Base-by-base conservation (phyloP, 108 stramenopile genomes). In the Cyclostephanos invisitatus region DNA sequence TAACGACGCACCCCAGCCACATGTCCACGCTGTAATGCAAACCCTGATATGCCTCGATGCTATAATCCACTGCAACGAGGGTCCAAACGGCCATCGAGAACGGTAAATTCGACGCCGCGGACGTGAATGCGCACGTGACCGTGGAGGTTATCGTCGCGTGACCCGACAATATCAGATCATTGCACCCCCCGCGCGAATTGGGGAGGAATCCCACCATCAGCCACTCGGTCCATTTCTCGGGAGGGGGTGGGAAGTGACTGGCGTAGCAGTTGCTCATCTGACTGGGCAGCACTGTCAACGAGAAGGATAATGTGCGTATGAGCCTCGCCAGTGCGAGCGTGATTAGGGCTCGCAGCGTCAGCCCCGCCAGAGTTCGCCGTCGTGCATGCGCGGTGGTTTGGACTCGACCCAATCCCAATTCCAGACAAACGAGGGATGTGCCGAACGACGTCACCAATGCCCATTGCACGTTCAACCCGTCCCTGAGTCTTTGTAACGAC, bases 21-120 rank as follows among this genome's bases (percentile, higher is more conserved):
- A 93, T 93, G 67, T 93, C 92, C 0, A 91, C 90, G 46, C 83
- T 84, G 60, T 93, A 93, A 67, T 93, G 92, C 77, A 91, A 91
- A 8, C 92, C 92, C 68, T 93, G 87, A 67, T 89, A 91, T 2
- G 89, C 70, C 70, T 93, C 92, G 32, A 93, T 86, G 29, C 64
- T 65, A 54, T 86, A 93, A 67, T 93, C 92, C 46, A 91, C 57
- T 11, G 87, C 84, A 9, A 93, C 64, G 64, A 89, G 70, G 36
- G 79, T 75, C 88, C 89, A 91, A 17, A 93, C 58, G 7, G 87
- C 88, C 0, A 77, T 36, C 7, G 83, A 79, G 64, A 93, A 93
- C 4, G 64, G 37, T 9, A 70, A 66, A 51, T 91, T 84, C 12
- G 62, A 68, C 9, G 84, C 77, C 5, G 81, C 76, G 22, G 87